Evolutionary conservation across 768 basidiomycete species (phyloP), one percentile per base, ranked within the genome.

Genomic region (Boletales sp.): DNA sequence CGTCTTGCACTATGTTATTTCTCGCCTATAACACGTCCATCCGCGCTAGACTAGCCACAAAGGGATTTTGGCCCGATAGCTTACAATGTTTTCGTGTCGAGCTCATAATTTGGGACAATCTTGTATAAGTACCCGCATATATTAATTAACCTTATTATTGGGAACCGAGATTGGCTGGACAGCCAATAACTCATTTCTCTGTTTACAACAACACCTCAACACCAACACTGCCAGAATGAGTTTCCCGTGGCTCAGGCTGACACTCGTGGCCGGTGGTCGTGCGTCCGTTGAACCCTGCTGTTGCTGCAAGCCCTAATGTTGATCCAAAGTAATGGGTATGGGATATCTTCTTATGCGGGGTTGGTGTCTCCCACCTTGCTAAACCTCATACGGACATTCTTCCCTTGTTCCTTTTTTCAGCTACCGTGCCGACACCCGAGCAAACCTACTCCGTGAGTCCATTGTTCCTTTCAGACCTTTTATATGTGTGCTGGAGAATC

Each of bases 281-380:
- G 60, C 66, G 81, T 80, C 44, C 42, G 19, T 49, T 45, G 34
- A 32, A 21, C 21, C 34, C 21, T 37, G 36, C 4, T 37, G 21
- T 45, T 40, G 13, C 32, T 41, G 36, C 35, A 11, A 49, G 32
- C 11, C 35, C 51, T 62, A 17, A 62, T 40, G 25, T 28, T n/a
- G 32, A 39, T 19, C 31, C 44, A 33, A 59, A 84, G 82, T 83
- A 54, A 73, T 79, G 69, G 73, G 76, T 37, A 58, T 77, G 51
- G 83, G 83, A 33, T 84, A 82, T 65, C 54, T 71, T 45, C 63
- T 79, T 48, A 85, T 85, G 83, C 80, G 75, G 68, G 76, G 83
- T 83, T 62, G 59, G 69, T 59, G 46, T 53, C 31, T 49, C 48
- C 43, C 56, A 35, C 45, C n/a, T 21, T 35, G 30, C 15, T 11